Evolutionary conservation across 78 protist species (phyloP), one percentile per base, ranked within the genome.

Genomic region (Cavenderia fasciculata): DNA sequence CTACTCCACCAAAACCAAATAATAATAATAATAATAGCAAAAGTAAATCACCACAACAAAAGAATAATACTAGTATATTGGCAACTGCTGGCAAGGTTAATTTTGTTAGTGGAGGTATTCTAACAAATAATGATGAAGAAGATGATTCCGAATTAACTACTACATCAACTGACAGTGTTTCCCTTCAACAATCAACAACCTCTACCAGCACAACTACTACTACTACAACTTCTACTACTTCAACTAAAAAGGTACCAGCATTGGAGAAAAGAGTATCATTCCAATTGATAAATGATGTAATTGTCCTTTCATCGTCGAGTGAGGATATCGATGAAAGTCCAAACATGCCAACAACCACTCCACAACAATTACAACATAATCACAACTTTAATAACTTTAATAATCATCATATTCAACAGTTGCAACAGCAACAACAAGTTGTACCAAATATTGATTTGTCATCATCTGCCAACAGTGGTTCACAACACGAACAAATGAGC

Each of bases 251-350:
- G 10, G 54, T 49, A 18, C 54, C 54, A 49, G 54, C 54, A 18
- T 38, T 79, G 25, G 62, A 59, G 21, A 79, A 66, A 33, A 79
- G 47, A 54, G 88, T 79, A 36, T 79, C 88, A 19, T 79, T 79
- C 59, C 68, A 49, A 52, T 27, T 66, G 43, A 59, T 65, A 44
- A 66, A 66, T 66, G 88, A 79, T 49, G 73, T 79, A 10, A 79
- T 79, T 54, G 59, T 79, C 2, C 6, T 79, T 10, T 66, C 88
- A 23, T 52, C 77, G n/a, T 34, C 57, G 2, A 54, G 61, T 29
- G 66, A 52, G 8, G 75, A 63, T 33, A 31, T 18, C 8, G 36
- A 25, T 2, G 46, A 61, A 16, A 18, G 14, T 14, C 72, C 72
- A 10, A 57, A 57, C 8, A 38, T 7, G 43, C 51, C n/a, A 38